These are phyloP conservation scores for Ceriops zippeliana DNA, from an alignment of 345 rosid species.

Conservation along the genomic window DNA sequence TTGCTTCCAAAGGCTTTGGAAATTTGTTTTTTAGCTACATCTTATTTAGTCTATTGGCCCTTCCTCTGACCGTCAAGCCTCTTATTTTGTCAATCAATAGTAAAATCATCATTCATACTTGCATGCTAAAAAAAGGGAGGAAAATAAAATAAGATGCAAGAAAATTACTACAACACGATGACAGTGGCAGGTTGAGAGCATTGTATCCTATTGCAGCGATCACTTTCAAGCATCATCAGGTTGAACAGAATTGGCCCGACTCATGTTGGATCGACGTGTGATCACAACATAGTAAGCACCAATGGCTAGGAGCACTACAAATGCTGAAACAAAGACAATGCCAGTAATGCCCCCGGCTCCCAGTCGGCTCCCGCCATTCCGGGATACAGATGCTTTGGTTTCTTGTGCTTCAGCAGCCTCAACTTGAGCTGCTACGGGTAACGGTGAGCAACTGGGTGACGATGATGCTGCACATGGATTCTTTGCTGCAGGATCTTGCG, in stretches of 20 bases:
- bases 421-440: constrained; percentile 56
- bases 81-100: not conserved
- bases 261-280: constrained; percentile 35
- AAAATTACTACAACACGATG: not conserved
- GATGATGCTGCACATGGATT: constrained; percentile 24
- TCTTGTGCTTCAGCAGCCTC: constrained; percentile 27
- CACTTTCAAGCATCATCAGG: constrained; percentile 32
- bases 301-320: constrained; percentile 33
- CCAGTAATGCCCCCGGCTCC: constrained; percentile 40
- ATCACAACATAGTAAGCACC: constrained; percentile 31
- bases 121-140: not conserved
- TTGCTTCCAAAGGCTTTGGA: too few species aligned
- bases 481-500: constrained; percentile 24
- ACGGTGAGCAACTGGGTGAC: constrained; percentile 47
- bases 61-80: too few species aligned
- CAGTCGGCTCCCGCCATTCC: constrained; percentile 19
- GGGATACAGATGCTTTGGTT: constrained; percentile 26
- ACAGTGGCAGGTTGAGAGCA: not conserved
- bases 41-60: too few species aligned
- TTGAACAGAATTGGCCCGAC: constrained; percentile 37
- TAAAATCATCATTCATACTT: not conserved
- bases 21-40: too few species aligned
- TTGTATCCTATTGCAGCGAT: not conserved
- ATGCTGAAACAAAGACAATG: constrained; percentile 46
- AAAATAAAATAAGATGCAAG: not conserved